phyloP scores from a whole-genome alignment of 2,329 filamentous ascomycete genomes.

The Colletotrichum sp. region DNA sequence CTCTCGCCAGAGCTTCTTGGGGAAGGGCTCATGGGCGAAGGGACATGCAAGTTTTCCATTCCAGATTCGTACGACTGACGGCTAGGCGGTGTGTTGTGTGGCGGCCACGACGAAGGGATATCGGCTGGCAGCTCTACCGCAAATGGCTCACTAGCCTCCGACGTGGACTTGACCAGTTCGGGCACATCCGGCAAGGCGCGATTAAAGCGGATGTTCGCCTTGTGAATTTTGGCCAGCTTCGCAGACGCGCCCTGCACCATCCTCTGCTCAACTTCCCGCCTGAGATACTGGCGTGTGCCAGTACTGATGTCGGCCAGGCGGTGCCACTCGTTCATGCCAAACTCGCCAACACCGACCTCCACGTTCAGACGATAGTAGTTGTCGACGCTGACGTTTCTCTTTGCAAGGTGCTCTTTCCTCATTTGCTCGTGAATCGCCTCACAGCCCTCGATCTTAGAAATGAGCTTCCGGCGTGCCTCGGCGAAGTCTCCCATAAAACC shows the following conservation, averaged over 20 bases:
- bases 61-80: slow-evolving; percentile 64
- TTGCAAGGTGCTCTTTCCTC: slow-evolving; percentile 77
- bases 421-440: slow-evolving; percentile 89
- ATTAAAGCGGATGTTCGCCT: slow-evolving; percentile 74
- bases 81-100: slow-evolving; percentile 41
- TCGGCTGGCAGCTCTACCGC: slow-evolving; percentile 66
- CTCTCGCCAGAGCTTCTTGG: slow-evolving; percentile 58
- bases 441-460: slow-evolving; percentile 93
- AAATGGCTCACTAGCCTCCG: slow-evolving; percentile 49
- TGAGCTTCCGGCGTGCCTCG: slow-evolving; percentile 83
- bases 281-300: slow-evolving; percentile 83
- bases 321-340: slow-evolving; percentile 98
- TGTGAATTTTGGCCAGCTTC: slow-evolving; percentile 84
- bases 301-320: slow-evolving; percentile 95
- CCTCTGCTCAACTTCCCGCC: slow-evolving; percentile 73
- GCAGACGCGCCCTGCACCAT: slow-evolving; percentile 79
- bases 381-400: slow-evolving; percentile 81
- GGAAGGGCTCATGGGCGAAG: slow-evolving; percentile 38
- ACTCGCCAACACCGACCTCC: slow-evolving; percentile 93
- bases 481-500: slow-evolving; percentile 92
- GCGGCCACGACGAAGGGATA: slow-evolving; percentile 43
- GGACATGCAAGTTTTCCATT: slow-evolving; percentile 52
- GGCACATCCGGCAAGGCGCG: slow-evolving; percentile 44
- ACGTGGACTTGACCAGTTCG: slow-evolving; percentile 47
- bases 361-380: slow-evolving; percentile 98